Evolutionary conservation across 1,284 basidiomycete genomes (phyloP), one percentile per base, ranked within the genome.

Genomic region (Tilletia walkeri): DNA sequence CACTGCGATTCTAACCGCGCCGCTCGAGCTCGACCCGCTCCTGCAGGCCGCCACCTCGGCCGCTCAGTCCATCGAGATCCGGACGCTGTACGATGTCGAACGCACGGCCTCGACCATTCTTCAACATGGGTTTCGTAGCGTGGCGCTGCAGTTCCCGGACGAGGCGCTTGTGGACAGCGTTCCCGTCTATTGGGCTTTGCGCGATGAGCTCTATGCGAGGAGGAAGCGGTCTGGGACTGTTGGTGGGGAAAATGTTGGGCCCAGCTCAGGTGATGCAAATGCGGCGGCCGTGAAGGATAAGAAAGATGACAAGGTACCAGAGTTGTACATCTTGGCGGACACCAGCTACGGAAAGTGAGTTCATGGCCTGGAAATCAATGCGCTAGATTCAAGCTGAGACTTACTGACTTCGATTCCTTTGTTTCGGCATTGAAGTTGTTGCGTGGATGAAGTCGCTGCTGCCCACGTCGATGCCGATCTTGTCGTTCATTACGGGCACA

Each of bases 401-500:
- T 7, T 7, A 2, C 50, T 53, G 50, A 53, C 18, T 53, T 53
- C 50, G 2, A 49, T 24, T 6, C 24, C 34, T 24, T 30, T 10
- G 41, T 45, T 45, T 67, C 41, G 6, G n/a, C 30, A 4, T 49
- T 18, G 47, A 67, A 96, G 94, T 79, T 99, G 95, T 82, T 99
- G 95, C 82, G 94, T 96, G 3, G 96, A 99, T 82, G 92, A 98
- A 79, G 91, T 99, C 3, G 92, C 94, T 7, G 95, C 95, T 4
- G 90, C 94, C 75, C 96, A 99, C 82, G 90, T 95, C 54, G 90
- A 95, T 74, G 94, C 95, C 0, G 92, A 98, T 80, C 88, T 91
- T 9, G 87, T 98, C 72, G 90, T 99, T 4, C 95, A 99, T 82
- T 98, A 96, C 80, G 95, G 96, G 0, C 93, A 97, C 85, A 94